Percentiles rank a stretch among this genome's conserved stretches.
phyloP scores from a whole-genome alignment of 352 stramenopile species.

The Pythium sp. region DNA sequence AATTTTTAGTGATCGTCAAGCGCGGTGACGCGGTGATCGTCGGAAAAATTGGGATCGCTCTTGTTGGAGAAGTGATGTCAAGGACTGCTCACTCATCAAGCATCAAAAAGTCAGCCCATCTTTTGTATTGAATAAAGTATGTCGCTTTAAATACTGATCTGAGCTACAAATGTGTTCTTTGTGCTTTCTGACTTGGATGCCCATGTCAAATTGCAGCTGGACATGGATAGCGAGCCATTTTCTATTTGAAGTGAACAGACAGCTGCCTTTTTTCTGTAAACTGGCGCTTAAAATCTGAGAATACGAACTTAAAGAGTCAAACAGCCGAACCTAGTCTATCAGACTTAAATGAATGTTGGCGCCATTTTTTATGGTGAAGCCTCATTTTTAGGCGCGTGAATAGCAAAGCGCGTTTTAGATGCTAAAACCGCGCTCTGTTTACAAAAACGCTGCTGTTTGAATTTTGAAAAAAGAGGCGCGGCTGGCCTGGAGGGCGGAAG shows the following conservation, averaged over 20 bases:
- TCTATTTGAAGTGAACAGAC: not conserved
- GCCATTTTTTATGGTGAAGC: not conserved
- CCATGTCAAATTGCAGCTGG: not conserved
- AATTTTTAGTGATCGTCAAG: not conserved
- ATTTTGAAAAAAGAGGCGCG: slow-evolving; percentile 9
- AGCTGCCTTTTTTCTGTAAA: not conserved
- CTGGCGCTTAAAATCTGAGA: not conserved
- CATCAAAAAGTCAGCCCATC: not conserved
- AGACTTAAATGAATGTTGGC: not conserved
- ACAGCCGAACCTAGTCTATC: not conserved
- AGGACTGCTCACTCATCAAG: not conserved
- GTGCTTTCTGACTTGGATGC: not conserved
- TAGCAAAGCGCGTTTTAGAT: too few species aligned
- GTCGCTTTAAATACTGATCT: not conserved
- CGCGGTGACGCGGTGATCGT: not conserved
- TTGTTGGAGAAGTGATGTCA: not conserved
- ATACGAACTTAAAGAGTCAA: not conserved
- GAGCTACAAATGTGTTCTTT: not conserved
- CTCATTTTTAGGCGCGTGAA: too few species aligned
- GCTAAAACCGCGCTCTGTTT: too few species aligned
- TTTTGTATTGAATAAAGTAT: not conserved
- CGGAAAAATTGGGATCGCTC: not conserved
- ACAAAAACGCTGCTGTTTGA: slow-evolving; percentile 4
- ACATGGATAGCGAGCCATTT: not conserved
- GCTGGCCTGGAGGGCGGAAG: not conserved